Evolutionary conservation across 2,329 filamentous ascomycete genomes (phyloP).

Genomic region (Aureobasidium sp.): DNA sequence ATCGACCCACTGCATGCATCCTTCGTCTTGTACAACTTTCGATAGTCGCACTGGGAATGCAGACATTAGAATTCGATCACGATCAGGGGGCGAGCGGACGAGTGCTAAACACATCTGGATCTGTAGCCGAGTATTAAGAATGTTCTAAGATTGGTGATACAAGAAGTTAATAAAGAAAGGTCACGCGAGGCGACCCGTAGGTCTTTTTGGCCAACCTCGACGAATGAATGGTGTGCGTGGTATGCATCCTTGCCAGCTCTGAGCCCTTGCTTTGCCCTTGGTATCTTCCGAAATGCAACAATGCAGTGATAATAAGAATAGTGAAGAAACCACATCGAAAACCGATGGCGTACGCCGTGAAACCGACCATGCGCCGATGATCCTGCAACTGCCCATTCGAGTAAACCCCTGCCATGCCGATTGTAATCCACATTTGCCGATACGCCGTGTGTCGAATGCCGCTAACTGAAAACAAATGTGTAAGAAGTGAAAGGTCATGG

Average conservation of each 20-base stretch:
- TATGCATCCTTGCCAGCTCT: not conserved
- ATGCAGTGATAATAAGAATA: not conserved
- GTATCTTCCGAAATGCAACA: not conserved
- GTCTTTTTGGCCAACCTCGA: not conserved
- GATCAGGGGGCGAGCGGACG: not conserved
- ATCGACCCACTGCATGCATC: not conserved
- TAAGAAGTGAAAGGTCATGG: not conserved
- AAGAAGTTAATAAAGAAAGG: slow-evolving; percentile 7
- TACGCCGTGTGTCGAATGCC: slow-evolving; percentile 12
- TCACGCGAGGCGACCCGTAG: not conserved
- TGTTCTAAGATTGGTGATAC: not conserved
- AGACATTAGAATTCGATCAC: not conserved
- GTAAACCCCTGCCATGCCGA: not conserved
- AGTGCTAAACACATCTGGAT: not conserved
- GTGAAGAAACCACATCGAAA: not conserved
- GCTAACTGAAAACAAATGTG: slow-evolving; percentile 13
- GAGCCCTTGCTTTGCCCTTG: not conserved
- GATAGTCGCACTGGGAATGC: slow-evolving; percentile 2
- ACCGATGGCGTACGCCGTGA: not conserved
- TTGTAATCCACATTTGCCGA: slow-evolving; percentile 7
- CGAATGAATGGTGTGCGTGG: not conserved
- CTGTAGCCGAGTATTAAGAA: not conserved
- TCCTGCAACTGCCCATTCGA: not conserved
- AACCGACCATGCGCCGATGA: slow-evolving; percentile 6
- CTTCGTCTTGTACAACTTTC: not conserved